Evolutionary conservation across 257 asterid genomes (phyloP).

Genomic region (Solanum raphanifolium): DNA sequence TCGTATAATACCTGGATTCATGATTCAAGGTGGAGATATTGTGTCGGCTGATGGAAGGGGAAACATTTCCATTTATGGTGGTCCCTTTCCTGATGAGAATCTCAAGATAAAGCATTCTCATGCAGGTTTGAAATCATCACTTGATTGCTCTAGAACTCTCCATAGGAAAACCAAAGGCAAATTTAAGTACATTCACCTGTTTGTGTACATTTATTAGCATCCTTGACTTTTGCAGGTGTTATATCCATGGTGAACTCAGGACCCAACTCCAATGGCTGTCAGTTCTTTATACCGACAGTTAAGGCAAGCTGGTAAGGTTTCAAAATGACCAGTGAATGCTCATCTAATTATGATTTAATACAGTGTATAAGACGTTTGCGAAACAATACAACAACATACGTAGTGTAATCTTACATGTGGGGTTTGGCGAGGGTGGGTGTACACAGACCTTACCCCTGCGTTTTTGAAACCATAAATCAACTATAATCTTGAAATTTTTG

Average conservation of each 20-base stretch:
- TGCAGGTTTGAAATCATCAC: slow-evolving; percentile 35
- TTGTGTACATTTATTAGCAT: background rate
- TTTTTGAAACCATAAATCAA: background rate
- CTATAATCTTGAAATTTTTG: background rate
- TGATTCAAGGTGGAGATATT: slow-evolving; percentile 98
- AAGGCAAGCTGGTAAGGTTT: slow-evolving; percentile 76
- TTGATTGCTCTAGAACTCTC: background rate
- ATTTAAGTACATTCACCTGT: background rate
- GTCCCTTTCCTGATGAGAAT: slow-evolving; percentile 73
- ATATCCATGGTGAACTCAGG: slow-evolving; percentile 94
- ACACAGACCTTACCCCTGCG: background rate
- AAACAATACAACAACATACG: background rate
- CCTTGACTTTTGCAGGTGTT: slow-evolving; percentile 36
- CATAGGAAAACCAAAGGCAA: background rate
- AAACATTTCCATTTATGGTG: slow-evolving; percentile 57
- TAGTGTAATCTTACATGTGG: background rate
- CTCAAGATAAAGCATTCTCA: slow-evolving; percentile 72
- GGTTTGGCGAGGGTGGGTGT: background rate
- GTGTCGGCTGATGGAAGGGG: slow-evolving; percentile 72
- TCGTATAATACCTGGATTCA: slow-evolving; percentile 95
- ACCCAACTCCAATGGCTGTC: slow-evolving; percentile 90
- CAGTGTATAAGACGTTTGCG: background rate
- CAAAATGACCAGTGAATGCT: background rate
- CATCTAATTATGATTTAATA: background rate
- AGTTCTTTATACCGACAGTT: slow-evolving; percentile 90